Conservation (phyloP, 768 basidiomycete genomes). For the Amylocystis lapponica region DNA sequence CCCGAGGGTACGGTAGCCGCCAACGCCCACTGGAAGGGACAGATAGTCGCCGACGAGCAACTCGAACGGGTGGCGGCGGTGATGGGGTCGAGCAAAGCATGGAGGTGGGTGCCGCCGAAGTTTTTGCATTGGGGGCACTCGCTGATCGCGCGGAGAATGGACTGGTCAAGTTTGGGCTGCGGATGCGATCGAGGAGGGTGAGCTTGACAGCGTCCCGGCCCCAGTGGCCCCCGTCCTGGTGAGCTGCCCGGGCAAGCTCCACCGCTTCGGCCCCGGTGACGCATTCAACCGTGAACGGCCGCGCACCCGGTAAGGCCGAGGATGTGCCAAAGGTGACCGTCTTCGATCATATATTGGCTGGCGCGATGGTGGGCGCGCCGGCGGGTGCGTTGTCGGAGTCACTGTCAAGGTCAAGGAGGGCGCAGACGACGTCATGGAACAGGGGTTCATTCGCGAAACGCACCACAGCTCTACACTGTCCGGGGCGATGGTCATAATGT, state of each 20-base stretch:
- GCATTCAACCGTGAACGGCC: constrained; percentile 7
- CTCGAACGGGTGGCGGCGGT: constrained; percentile 32
- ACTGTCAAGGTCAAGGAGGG: constrained; percentile 1
- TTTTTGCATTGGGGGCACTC: constrained; percentile 25
- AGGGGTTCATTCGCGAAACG: constrained; percentile 6
- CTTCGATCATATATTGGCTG: constrained; percentile 4
- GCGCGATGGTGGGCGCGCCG: constrained; percentile 1
- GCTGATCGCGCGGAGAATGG: constrained; percentile 11
- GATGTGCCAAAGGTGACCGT: constrained; percentile 21
- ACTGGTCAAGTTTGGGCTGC: constrained; percentile 23
- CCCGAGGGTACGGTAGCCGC: constrained; percentile 23
- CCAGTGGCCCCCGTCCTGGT: constrained; percentile 26
- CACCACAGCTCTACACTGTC: neutral
- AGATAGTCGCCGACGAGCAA: constrained; percentile 33
- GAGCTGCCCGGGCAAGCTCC: constrained; percentile 8
- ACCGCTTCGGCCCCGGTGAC: constrained; percentile 1
- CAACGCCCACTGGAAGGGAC: constrained; percentile 28
- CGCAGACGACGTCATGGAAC: constrained; percentile 6
- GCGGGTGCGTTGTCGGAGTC: neutral
- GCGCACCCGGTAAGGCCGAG: constrained; percentile 7
- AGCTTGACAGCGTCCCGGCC: constrained; percentile 29
- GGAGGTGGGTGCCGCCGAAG: constrained; percentile 27
- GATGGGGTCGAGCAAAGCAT: constrained; percentile 32
- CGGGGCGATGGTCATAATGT: too few relatives aligned
- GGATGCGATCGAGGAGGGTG: constrained; percentile 19